Base-by-base conservation (phyloP, 371 early-diverging fungal genomes). In the Mortierella sp. region DNA sequence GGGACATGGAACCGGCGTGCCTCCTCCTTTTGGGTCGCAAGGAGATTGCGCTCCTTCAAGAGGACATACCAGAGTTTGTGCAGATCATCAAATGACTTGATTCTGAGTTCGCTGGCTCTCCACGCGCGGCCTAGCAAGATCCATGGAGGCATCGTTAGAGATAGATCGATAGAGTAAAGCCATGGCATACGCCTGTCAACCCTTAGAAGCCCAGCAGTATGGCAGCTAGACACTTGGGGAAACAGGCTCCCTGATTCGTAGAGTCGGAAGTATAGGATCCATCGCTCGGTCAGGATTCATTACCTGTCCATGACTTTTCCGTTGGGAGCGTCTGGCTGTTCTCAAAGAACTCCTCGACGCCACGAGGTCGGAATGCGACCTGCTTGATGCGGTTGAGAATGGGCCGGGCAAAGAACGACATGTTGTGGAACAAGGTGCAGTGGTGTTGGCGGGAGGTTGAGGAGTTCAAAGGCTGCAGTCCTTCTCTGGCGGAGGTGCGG, bases 31-130 rank as follows among this genome's bases (percentile, higher is more conserved):
- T 97, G 98, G 43, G 93, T 92, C 24, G 92, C 90, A 56, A 98
- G 86, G 60, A 94, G 57, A 70, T 98, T 98, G 78, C 94, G 92
- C 82, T 98, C 98, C 83, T 97, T 97, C 57, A 96, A 83, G 78
- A 96, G 87, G 34, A 96, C 89, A 73, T 90, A 93, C 98, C 98
- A 98, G 69, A 98, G 84, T 80, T 92, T 93, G 83, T 97, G 98
- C 64, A 98, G 85, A 81, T 98, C 98, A 28, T 97, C 96, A 83
- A 96, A 98, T 28, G 92, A 92, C 84, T 98, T 98, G 56, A 83
- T 79, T 27, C 98, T 88, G 57, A 98, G 87, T 80, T 97, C 98
- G 44, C 89, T 86, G 10, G 94, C 93, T 52, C 86, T 83, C 98
- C 98, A 98, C 41, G 95, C 85, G 16, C 98, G 91, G 24, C 98